Evolutionary conservation across 176 grass and related monocot species (phyloP).

Genomic region (Bothriochloa decipiens): DNA sequence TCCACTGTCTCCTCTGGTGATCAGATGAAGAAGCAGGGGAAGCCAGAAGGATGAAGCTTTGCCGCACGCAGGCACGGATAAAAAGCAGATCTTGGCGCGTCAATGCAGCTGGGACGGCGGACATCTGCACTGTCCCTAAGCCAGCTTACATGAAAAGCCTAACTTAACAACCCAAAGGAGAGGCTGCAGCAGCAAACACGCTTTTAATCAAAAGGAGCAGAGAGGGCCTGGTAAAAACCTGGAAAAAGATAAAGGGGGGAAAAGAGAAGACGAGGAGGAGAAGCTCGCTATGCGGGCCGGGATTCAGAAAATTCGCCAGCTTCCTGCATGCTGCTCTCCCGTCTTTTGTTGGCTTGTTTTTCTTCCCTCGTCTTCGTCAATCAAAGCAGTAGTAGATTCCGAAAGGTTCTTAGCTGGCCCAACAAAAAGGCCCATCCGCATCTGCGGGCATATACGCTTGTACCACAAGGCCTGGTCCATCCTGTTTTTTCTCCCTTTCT

Average conservation of each 20-base stretch:
- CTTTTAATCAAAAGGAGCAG: constrained; percentile 59
- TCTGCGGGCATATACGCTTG: constrained; percentile 20
- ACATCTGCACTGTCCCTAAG: constrained; percentile 45
- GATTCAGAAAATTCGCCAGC: constrained; percentile 27
- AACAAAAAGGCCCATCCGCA: constrained; percentile 34
- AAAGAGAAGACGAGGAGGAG: constrained; percentile 3
- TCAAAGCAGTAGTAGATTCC: constrained; percentile 54
- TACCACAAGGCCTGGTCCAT: constrained; percentile 21
- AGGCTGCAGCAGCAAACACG: not conserved
- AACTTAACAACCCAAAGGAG: constrained; percentile 25
- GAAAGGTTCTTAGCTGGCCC: constrained; percentile 47
- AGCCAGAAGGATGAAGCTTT: constrained; percentile 16
- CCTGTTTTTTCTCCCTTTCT: not conserved
- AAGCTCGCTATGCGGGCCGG: constrained; percentile 45
- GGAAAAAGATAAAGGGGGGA: constrained; percentile 45
- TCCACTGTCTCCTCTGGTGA: not conserved
- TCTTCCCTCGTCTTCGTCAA: not conserved
- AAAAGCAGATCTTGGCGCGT: constrained; percentile 43
- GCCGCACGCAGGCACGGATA: constrained; percentile 8
- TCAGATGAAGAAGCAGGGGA: not conserved
- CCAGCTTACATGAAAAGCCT: constrained; percentile 56
- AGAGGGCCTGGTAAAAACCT: constrained; percentile 37
- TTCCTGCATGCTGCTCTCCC: not conserved
- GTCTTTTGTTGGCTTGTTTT: not conserved
- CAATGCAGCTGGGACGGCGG: not conserved